Evolutionary conservation across 306 rosid genomes (phyloP).

Genomic region (Argentina anserina): DNA sequence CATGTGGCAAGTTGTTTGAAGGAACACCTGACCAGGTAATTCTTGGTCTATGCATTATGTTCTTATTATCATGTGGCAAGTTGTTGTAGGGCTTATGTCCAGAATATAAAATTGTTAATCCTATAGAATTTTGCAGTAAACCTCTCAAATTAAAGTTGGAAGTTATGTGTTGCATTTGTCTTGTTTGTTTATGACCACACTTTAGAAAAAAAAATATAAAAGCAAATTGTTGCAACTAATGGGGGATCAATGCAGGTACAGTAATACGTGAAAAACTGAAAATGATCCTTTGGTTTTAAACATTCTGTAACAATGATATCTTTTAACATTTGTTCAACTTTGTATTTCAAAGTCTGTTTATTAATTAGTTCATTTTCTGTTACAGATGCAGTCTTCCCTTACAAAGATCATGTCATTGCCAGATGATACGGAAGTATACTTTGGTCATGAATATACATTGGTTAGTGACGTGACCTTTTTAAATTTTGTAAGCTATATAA

Average conservation of each 20-base stretch:
- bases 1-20: slow-evolving; percentile 91
- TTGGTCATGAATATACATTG: slow-evolving; percentile 87
- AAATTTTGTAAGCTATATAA: slow-evolving; percentile 10
- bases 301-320: background rate
- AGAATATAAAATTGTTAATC: background rate
- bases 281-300: background rate
- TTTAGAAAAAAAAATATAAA: background rate
- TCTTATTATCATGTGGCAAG: background rate
- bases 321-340: background rate
- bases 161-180: background rate
- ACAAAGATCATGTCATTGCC: slow-evolving; percentile 66
- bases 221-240: background rate
- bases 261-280: too few relatives aligned
- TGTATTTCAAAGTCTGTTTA: background rate
- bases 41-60: slow-evolving; percentile 18
- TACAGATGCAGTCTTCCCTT: slow-evolving; percentile 83
- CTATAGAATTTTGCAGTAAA: background rate
- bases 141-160: background rate
- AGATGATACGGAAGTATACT: slow-evolving; percentile 71
- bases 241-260: background rate
- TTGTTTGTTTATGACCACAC: background rate
- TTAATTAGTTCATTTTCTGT: slow-evolving; percentile 19
- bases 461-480: slow-evolving; percentile 40
- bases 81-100: background rate
- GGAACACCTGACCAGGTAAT: slow-evolving; percentile 81